Evolutionary conservation across 2,329 filamentous ascomycete species (phyloP).

Genomic region (Colletotrichum tofieldiae): DNA sequence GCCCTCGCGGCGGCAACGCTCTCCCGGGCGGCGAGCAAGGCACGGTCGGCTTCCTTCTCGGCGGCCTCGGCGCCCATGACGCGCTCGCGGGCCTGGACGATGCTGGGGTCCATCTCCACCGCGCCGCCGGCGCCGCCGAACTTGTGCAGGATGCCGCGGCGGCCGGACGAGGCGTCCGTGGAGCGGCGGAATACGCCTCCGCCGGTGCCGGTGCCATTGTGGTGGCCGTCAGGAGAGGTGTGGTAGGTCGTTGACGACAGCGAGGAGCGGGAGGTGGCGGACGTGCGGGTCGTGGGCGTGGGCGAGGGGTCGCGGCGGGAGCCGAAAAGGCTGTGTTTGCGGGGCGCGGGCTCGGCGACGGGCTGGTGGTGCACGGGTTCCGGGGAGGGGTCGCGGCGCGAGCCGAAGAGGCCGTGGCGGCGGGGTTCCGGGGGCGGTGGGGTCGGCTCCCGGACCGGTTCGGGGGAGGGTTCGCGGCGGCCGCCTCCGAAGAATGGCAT

Average conservation of each 20-base stretch:
- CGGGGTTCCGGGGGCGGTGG: slow-evolving; percentile 45
- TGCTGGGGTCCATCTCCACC: slow-evolving; percentile 72
- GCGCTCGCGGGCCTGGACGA: slow-evolving; percentile 73
- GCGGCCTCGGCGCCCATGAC: slow-evolving; percentile 75
- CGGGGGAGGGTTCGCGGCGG: slow-evolving; percentile 50
- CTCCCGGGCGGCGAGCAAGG: slow-evolving; percentile 70
- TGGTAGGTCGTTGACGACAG: slow-evolving; percentile 44
- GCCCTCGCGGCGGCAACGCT: slow-evolving; percentile 76
- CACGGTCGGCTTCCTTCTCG: slow-evolving; percentile 76
- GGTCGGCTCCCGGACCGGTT: slow-evolving; percentile 51
- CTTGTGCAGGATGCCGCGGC: slow-evolving; percentile 60
- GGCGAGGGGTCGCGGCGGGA: slow-evolving; percentile 49
- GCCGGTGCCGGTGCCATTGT: slow-evolving; percentile 37
- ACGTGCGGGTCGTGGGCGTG: slow-evolving; percentile 47
- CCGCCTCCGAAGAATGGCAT: slow-evolving; percentile 49
- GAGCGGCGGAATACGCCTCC: slow-evolving; percentile 49
- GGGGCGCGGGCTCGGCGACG: slow-evolving; percentile 46
- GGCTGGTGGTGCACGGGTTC: slow-evolving; percentile 51
- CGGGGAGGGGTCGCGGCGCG: slow-evolving; percentile 48
- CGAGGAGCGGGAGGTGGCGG: slow-evolving; percentile 43
- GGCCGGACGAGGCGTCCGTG: slow-evolving; percentile 49
- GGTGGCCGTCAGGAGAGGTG: slow-evolving; percentile 44
- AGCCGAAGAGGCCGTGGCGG: slow-evolving; percentile 45
- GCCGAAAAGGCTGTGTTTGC: slow-evolving; percentile 56
- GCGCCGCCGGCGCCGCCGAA: slow-evolving; percentile 59